These are phyloP conservation scores for Eucalyptus erythrocorys DNA, from an alignment of 345 rosid genomes.

Conservation along the genomic window DNA sequence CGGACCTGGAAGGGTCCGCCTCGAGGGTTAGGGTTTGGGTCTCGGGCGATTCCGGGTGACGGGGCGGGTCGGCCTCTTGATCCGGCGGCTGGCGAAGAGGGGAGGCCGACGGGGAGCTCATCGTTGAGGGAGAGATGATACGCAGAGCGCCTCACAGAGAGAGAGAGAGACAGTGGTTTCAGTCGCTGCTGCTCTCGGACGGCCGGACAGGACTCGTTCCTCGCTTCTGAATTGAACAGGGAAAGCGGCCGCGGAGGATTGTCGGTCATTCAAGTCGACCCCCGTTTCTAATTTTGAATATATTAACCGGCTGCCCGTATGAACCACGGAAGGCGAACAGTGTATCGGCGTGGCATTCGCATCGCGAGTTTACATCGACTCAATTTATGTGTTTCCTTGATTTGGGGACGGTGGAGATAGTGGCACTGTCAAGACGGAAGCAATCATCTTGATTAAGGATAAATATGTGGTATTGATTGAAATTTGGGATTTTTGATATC, in stretches of 20 bases:
- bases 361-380: no score
- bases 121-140: neutral
- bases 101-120: neutral
- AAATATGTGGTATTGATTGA: no score
- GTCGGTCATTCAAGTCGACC: neutral
- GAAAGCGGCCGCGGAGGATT: neutral
- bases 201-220: neutral
- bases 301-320: no score
- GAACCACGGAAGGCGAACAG: no score
- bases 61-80: neutral
- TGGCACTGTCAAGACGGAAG: no score
- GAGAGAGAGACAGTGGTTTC: neutral
- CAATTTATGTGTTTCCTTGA: no score
- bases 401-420: no score
- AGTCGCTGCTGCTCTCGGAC: neutral
- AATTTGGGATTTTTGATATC: no score
- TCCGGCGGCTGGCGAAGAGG: neutral
- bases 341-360: no score
- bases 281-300: neutral
- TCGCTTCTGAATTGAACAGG: neutral
- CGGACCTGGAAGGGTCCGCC: neutral
- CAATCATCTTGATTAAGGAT: no score
- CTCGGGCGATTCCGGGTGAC: neutral
- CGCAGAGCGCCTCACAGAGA: neutral
- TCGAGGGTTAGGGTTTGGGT: conserved; percentile 5